Percentiles rank a stretch among this genome's conserved stretches.
phyloP scores from a whole-genome alignment of 768 basidiomycete genomes.

The Dacryopinax primogenitus region DNA sequence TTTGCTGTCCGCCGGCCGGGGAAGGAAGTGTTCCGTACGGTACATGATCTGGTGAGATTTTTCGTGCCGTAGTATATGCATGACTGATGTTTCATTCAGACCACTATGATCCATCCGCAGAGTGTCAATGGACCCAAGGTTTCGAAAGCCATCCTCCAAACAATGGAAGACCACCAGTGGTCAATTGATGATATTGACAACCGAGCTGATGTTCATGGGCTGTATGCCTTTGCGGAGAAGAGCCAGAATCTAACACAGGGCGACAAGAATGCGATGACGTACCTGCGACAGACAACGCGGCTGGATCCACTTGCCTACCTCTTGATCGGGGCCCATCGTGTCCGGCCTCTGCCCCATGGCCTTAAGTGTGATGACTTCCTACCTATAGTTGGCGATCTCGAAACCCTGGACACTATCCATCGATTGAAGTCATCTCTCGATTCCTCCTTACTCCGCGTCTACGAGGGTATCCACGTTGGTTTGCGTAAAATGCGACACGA shows the following conservation, averaged over 20 bases:
- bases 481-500: slow-evolving; percentile 27
- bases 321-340: slow-evolving; percentile 76
- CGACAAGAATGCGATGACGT: slow-evolving; percentile 41
- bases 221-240: slow-evolving; percentile 77
- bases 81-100: slow-evolving; percentile 31
- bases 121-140: slow-evolving; percentile 72
- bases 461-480: slow-evolving; percentile 60
- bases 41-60: slow-evolving; percentile 62
- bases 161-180: background rate
- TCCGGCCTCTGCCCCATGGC: slow-evolving; percentile 55
- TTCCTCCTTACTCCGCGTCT: slow-evolving; percentile 74
- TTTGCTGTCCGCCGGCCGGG: slow-evolving; percentile 69
- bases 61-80: background rate
- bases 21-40: slow-evolving; percentile 49
- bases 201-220: slow-evolving; percentile 38
- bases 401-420: slow-evolving; percentile 71
- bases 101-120: slow-evolving; percentile 65
- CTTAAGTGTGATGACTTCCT: slow-evolving; percentile 86
- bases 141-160: slow-evolving; percentile 27
- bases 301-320: slow-evolving; percentile 82
- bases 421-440: slow-evolving; percentile 69
- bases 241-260: slow-evolving; percentile 49
- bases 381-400: slow-evolving; percentile 59
- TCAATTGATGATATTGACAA: slow-evolving; percentile 15
- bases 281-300: slow-evolving; percentile 66